Percentiles rank a stretch among this genome's conserved stretches.
Conservation (phyloP, 768 basidiomycete genomes). For the Sporobolomyces roseus region DNA sequence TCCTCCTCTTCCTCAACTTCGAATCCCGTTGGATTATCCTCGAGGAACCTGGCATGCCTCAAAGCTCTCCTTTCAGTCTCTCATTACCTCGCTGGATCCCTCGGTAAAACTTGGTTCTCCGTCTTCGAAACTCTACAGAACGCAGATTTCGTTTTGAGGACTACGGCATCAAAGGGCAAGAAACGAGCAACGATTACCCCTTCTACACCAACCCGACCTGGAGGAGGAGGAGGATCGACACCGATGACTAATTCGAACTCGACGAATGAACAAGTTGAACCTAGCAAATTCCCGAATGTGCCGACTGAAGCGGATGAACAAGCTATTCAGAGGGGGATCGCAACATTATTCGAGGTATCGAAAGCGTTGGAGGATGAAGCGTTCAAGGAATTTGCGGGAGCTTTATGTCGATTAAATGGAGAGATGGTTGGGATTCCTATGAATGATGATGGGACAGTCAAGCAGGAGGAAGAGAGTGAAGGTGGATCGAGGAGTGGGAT, state of each 20-base stretch:
- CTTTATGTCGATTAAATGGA: conserved; percentile 76
- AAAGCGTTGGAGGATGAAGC: conserved; percentile 76
- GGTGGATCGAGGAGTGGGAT: neutral
- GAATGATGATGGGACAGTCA: conserved; percentile 31
- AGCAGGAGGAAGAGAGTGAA: neutral
- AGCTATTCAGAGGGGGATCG: conserved; percentile 67
- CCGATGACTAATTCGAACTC: neutral
- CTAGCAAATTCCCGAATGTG: conserved; percentile 47
- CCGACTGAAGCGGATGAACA: conserved; percentile 72
- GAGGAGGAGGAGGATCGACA: neutral
- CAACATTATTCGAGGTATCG: conserved; percentile 78
- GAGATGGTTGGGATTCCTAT: conserved; percentile 88
- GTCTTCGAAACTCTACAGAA: conserved; percentile 88
- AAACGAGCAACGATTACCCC: conserved; percentile 24
- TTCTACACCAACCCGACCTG: neutral
- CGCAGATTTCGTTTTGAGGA: conserved; percentile 76
- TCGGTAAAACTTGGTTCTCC: conserved; percentile 88
- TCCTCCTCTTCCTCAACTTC: neutral
- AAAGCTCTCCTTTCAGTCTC: conserved; percentile 74
- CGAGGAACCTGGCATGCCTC: conserved; percentile 84
- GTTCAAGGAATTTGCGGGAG: conserved; percentile 71
- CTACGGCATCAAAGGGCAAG: conserved; percentile 32
- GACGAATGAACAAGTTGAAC: neutral
- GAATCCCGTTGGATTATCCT: conserved; percentile 59
- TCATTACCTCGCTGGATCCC: conserved; percentile 73